Evolutionary conservation across 1,284 basidiomycete genomes (phyloP).

Genomic region (Wallemia hederae): DNA sequence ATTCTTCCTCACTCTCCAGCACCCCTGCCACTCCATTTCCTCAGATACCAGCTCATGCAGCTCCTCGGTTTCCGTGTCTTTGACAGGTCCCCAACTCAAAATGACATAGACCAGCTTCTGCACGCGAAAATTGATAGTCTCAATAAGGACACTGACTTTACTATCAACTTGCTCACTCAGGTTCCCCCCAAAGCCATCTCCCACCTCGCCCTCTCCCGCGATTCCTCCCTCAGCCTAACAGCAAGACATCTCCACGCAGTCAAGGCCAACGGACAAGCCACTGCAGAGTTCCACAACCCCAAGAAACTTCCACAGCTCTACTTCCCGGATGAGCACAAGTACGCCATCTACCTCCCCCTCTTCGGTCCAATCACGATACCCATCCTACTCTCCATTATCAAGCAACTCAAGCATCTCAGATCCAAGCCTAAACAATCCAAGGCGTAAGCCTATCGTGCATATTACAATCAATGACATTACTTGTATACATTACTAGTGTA

Average conservation of each 20-base stretch:
- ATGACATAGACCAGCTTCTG: not conserved
- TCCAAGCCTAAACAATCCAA: too few relatives aligned
- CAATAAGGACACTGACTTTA: not conserved
- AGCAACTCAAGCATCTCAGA: not conserved
- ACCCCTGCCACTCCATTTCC: not conserved
- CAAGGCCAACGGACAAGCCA: conserved; percentile 10
- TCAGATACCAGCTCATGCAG: not conserved
- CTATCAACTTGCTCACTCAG: not conserved
- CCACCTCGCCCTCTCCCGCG: not conserved
- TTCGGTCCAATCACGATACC: conserved; percentile 10
- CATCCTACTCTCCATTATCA: not conserved
- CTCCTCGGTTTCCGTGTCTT: not conserved
- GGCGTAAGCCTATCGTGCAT: too few relatives aligned
- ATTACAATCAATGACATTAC: too few relatives aligned
- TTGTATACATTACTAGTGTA: too few relatives aligned
- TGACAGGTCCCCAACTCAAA: not conserved
- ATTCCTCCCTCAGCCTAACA: not conserved
- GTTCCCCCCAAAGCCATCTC: not conserved
- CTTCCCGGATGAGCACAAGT: conserved; percentile 16
- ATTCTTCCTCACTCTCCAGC: not conserved
- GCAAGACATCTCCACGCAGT: conserved; percentile 3
- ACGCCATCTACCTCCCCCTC: conserved; percentile 12
- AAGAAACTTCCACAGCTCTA: conserved; percentile 18
- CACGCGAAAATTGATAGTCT: not conserved
- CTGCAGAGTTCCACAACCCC: conserved; percentile 17